A percentile compares a stretch with the other conserved stretches of the same genome.
Evolutionary conservation across 768 basidiomycete genomes (phyloP).

Genomic region (Amanita molliuscula): DNA sequence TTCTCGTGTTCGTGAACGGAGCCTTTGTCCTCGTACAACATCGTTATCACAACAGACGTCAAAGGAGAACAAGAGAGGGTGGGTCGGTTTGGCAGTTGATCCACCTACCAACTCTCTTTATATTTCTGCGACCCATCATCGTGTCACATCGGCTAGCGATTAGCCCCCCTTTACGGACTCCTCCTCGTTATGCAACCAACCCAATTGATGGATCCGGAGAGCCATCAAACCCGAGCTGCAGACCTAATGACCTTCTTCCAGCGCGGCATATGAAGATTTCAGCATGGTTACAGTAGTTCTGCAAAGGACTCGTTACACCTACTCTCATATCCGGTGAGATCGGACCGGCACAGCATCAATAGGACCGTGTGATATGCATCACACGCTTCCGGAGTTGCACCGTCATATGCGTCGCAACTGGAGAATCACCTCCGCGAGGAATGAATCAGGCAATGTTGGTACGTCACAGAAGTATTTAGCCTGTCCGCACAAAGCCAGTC

Average conservation of each 20-base stretch:
- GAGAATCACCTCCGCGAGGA: no score
- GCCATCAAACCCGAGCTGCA: not conserved
- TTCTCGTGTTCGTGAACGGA: conserved; percentile 17
- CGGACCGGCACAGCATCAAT: not conserved
- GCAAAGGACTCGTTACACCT: no score
- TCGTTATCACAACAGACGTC: not conserved
- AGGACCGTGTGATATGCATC: not conserved
- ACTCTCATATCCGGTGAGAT: no score
- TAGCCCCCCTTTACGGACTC: not conserved
- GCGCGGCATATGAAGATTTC: no score
- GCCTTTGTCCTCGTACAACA: conserved; percentile 8
- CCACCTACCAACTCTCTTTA: not conserved
- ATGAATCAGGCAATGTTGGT: not conserved
- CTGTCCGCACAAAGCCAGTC: no score
- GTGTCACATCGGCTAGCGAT: not conserved
- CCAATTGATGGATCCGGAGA: not conserved
- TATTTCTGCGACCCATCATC: not conserved
- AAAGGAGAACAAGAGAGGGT: not conserved
- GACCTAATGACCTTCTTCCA: no score
- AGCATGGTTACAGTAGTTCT: no score
- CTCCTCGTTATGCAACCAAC: not conserved
- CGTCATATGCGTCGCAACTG: not conserved
- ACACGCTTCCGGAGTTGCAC: not conserved
- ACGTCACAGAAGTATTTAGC: no score
- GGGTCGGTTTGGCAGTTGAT: not conserved